These are phyloP conservation scores for Chenopodium album DNA, from an alignment of 148 eudicot species.

Conservation along the genomic window DNA sequence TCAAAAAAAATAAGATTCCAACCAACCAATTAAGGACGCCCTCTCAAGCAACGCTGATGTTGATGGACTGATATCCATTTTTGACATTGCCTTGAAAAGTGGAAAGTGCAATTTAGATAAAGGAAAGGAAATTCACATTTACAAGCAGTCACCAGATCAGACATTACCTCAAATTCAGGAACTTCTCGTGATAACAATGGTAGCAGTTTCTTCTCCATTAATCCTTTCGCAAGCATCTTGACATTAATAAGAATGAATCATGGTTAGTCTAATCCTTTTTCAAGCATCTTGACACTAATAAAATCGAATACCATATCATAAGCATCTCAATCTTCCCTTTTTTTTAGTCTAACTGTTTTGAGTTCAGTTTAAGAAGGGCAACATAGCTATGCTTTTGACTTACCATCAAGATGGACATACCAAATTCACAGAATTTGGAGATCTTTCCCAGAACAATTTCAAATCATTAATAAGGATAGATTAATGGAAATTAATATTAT, in stretches of 20 bases:
- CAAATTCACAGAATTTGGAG: too few relatives aligned
- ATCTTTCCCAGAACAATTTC: too few relatives aligned
- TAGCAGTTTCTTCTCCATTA: conserved; percentile 74
- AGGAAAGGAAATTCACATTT: conserved; percentile 7
- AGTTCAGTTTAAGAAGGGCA: too few relatives aligned
- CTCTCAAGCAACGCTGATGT: conserved; percentile 75
- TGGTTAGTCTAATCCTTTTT: conserved; percentile 51
- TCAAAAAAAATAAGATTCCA: conserved; percentile 20
- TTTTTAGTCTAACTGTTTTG: too few relatives aligned
- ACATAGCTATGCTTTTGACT: too few relatives aligned
- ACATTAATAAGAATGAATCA: conserved; percentile 17
- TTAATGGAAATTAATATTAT: too few relatives aligned
- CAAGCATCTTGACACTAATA: conserved; percentile 68
- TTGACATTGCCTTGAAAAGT: conserved; percentile 63
- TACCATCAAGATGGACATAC: too few relatives aligned
- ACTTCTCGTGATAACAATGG: conserved; percentile 53
- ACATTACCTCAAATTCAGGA: conserved; percentile 61
- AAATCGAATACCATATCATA: conserved; percentile 1
- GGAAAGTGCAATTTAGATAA: conserved; percentile 6
- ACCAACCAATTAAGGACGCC: conserved; percentile 89
- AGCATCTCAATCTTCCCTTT: too few relatives aligned
- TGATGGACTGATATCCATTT: conserved; percentile 65
- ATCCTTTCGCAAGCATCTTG: conserved; percentile 91
- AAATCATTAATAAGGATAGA: too few relatives aligned
- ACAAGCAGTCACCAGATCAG: conserved; percentile 18